These are phyloP conservation scores for Xanthoceras sorbifolium DNA, from an alignment of 345 rosid species.

Conservation along the genomic window DNA sequence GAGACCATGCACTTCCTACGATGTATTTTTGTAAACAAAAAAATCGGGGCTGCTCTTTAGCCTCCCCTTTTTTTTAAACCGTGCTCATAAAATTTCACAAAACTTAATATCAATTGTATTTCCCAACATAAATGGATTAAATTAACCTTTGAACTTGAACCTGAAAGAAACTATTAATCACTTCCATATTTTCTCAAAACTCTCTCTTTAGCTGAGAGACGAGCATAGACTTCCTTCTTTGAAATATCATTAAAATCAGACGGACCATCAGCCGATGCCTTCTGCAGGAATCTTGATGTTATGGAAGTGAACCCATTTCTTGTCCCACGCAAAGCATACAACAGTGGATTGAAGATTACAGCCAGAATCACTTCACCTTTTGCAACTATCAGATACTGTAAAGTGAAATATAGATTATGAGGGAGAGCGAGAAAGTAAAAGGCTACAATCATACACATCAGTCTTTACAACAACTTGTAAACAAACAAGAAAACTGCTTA, in stretches of 20 bases:
- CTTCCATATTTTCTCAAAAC: constrained; percentile 87
- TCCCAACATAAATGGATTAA: background rate
- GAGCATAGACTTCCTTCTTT: constrained; percentile 36
- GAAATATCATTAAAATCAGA: constrained; percentile 27
- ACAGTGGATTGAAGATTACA: constrained; percentile 65
- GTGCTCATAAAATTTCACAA: background rate
- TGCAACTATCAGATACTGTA: constrained; percentile 71
- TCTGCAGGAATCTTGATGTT: constrained; percentile 50
- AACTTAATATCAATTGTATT: constrained; percentile 12
- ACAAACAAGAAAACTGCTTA: constrained; percentile 32
- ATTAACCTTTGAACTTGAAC: constrained; percentile 23
- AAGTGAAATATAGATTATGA: constrained; percentile 18
- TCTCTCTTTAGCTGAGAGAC: constrained; percentile 75
- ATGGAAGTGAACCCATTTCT: constrained; percentile 55
- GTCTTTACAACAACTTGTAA: background rate
- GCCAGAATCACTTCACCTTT: constrained; percentile 78
- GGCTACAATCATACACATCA: background rate
- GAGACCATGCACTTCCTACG: background rate
- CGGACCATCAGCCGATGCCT: constrained; percentile 24
- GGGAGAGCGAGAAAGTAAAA: background rate
- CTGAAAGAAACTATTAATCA: constrained; percentile 36
- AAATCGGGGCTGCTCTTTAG: background rate
- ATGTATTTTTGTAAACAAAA: background rate
- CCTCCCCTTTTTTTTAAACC: background rate
- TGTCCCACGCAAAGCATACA: constrained; percentile 68